Percentiles rank a stretch among this genome's conserved stretches.
These are phyloP conservation scores for Diplocarpon rosae DNA, from an alignment of 2,329 filamentous ascomycete species.

Conservation along the genomic window DNA sequence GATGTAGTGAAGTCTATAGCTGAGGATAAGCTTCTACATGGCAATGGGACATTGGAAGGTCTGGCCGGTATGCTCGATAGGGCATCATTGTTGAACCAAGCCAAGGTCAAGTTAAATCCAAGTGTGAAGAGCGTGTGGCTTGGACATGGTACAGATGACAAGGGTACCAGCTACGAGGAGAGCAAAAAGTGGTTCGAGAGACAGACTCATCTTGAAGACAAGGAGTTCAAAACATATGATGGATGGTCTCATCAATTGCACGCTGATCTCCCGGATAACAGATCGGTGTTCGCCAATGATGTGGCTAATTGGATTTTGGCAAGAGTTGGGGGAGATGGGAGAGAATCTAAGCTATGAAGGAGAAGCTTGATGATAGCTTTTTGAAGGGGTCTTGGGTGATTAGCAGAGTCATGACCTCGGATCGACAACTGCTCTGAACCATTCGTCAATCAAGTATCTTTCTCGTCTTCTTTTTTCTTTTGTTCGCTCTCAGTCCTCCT, in stretches of 20 bases:
- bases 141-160: slow-evolving; percentile 66
- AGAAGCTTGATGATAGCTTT: neutral
- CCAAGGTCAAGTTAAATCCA: slow-evolving; percentile 40
- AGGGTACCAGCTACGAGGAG: slow-evolving; percentile 53
- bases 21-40: slow-evolving; percentile 63
- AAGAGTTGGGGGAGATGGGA: slow-evolving; percentile 20
- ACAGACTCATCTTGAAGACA: slow-evolving; percentile 49
- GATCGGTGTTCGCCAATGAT: slow-evolving; percentile 38
- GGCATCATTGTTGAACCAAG: slow-evolving; percentile 46
- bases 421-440: neutral
- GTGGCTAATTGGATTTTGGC: slow-evolving; percentile 56
- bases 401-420: neutral
- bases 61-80: slow-evolving; percentile 69
- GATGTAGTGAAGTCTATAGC: slow-evolving; percentile 48
- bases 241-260: slow-evolving; percentile 71
- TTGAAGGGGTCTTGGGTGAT: neutral
- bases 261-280: slow-evolving; percentile 36
- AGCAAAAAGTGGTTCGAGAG: slow-evolving; percentile 52
- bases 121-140: slow-evolving; percentile 57
- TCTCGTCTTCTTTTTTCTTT: slow-evolving; percentile 11
- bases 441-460: slow-evolving; percentile 2
- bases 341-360: slow-evolving; percentile 12
- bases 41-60: slow-evolving; percentile 78
- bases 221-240: slow-evolving; percentile 60
- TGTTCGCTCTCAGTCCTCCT: slow-evolving; percentile 35